These are phyloP conservation scores for Lichtheimia ramosa DNA, from an alignment of 371 early-diverging fungal species.

Conservation along the genomic window DNA sequence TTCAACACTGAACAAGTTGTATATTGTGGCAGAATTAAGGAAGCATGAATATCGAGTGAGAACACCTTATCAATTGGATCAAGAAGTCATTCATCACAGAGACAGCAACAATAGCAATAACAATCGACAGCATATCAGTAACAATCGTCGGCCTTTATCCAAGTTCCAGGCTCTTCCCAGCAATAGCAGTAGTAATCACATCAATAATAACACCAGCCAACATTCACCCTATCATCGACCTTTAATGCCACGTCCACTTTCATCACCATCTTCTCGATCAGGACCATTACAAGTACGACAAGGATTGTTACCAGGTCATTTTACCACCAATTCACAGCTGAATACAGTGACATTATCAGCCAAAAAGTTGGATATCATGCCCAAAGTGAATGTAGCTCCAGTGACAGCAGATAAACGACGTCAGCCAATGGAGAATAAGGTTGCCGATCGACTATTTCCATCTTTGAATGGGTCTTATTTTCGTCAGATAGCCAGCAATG, in stretches of 20 bases:
- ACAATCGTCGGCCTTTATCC: background rate
- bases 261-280: too few relatives aligned
- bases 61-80: background rate
- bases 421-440: background rate
- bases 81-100: background rate
- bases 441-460: background rate
- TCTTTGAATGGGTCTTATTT: background rate
- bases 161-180: background rate
- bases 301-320: constrained; percentile 19
- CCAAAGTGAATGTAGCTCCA: constrained; percentile 25
- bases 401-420: background rate
- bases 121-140: background rate
- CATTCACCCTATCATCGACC: too few relatives aligned
- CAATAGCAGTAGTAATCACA: background rate
- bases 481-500: background rate
- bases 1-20: constrained; percentile 11
- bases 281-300: constrained; percentile 10
- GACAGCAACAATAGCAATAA: background rate
- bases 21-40: constrained; percentile 20
- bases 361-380: constrained; percentile 6
- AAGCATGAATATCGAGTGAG: constrained; percentile 11
- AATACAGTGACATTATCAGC: constrained; percentile 19
- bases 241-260: too few relatives aligned
- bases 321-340: constrained; percentile 17
- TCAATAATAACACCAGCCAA: background rate